Evolutionary conservation across 164 flowering plant genomes (phyloP).

Genomic region (Magnolia officinalis): DNA sequence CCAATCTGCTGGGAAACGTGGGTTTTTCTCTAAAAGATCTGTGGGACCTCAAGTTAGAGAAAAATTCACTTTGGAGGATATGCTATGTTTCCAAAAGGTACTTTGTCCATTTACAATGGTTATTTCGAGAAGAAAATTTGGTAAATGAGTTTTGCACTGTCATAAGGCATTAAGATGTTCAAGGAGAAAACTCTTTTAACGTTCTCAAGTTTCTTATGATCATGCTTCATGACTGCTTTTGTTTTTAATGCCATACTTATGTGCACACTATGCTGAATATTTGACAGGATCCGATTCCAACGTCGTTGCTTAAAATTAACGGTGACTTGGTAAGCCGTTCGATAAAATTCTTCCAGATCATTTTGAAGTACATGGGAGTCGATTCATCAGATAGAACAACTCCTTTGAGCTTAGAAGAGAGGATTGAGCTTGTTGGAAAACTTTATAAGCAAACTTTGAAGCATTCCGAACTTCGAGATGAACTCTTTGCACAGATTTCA

Average conservation of each 20-base stretch:
- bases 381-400: constrained; percentile 69
- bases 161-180: not conserved
- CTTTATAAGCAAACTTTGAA: constrained; percentile 84
- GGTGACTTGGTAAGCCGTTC: constrained; percentile 80
- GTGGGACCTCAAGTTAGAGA: constrained; percentile 73
- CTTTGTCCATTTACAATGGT: not conserved
- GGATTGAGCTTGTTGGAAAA: constrained; percentile 82
- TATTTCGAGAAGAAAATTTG: not conserved
- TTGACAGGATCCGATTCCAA: constrained; percentile 92
- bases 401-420: constrained; percentile 70
- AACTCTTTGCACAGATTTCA: constrained; percentile 83
- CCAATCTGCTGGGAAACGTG: constrained; percentile 77
- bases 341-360: constrained; percentile 68
- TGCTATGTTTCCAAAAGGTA: constrained; percentile 99
- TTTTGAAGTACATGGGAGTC: constrained; percentile 92
- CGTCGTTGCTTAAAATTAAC: constrained; percentile 80
- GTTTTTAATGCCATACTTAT: not conserved
- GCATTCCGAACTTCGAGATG: constrained; percentile 96
- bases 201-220: not conserved
- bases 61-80: constrained; percentile 88
- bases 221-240: not conserved
- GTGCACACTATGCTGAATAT: constrained; percentile 12
- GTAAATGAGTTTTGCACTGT: not conserved
- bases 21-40: constrained; percentile 84
- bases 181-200: too few relatives aligned